A percentile compares a stretch with the other conserved stretches of the same genome.
Evolutionary conservation across 495 filamentous ascomycete genomes (phyloP).

Genomic region (Tuber calosporum): DNA sequence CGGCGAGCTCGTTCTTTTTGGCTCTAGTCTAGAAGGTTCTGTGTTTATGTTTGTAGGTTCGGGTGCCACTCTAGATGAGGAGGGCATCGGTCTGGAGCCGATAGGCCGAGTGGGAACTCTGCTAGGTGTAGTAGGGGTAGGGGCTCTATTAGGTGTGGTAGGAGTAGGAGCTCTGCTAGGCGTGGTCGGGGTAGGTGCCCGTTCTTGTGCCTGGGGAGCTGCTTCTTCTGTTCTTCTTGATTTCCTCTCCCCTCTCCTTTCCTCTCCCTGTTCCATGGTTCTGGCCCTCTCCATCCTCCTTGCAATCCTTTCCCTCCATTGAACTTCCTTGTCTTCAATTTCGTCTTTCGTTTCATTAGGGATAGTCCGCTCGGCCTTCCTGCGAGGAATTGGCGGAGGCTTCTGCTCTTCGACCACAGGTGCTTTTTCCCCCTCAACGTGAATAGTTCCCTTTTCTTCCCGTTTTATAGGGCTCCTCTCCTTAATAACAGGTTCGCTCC

Average conservation of each 20-base stretch:
- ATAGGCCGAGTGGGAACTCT: neutral
- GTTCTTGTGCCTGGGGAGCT: conserved; percentile 14
- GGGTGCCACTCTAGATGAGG: neutral
- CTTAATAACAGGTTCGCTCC: neutral
- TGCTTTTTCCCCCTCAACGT: neutral
- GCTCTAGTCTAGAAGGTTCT: neutral
- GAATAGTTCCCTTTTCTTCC: conserved; percentile 3
- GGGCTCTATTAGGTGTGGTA: neutral
- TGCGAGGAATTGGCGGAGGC: neutral
- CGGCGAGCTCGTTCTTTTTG: neutral
- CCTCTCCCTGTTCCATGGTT: neutral
- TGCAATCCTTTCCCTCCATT: conserved; percentile 9
- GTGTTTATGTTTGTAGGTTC: neutral
- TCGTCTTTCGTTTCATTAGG: neutral
- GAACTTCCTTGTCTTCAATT: conserved; percentile 5
- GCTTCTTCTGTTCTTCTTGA: neutral
- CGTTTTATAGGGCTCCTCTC: conserved; percentile 7
- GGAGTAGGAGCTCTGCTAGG: neutral
- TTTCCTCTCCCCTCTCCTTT: neutral
- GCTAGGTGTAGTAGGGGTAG: neutral
- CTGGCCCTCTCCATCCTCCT: neutral
- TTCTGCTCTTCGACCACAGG: conserved; percentile 16
- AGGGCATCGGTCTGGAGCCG: neutral
- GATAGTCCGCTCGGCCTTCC: neutral
- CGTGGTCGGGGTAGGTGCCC: neutral